Conservation (phyloP, 345 rosid genomes). For the Dipteronia dyeriana region DNA sequence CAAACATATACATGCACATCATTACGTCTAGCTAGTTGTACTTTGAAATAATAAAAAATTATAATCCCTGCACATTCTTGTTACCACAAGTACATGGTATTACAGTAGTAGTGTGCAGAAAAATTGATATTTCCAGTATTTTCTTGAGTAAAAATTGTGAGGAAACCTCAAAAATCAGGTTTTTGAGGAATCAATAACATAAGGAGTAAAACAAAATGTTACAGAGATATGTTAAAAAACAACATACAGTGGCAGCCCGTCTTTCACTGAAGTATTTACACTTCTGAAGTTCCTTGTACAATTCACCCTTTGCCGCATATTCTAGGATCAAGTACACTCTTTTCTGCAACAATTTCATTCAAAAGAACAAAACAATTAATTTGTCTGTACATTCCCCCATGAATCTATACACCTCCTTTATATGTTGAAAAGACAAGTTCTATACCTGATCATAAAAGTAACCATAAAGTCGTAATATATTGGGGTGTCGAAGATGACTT, state of each 20-base stretch:
- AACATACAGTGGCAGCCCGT: constrained; percentile 87
- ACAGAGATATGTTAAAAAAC: background rate
- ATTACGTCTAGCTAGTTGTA: background rate
- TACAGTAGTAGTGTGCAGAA: background rate
- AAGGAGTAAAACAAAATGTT: background rate
- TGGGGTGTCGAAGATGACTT: constrained; percentile 92
- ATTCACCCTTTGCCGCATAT: constrained; percentile 90
- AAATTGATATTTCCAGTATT: background rate
- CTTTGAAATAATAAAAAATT: background rate
- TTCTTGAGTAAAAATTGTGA: background rate
- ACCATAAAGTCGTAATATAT: constrained; percentile 86
- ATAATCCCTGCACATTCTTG: background rate
- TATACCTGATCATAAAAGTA: constrained; percentile 94
- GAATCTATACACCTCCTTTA: background rate
- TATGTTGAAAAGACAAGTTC: background rate
- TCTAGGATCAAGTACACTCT: constrained; percentile 82
- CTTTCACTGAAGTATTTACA: constrained; percentile 90
- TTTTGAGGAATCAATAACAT: background rate
- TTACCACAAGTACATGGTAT: background rate
- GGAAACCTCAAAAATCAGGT: constrained; percentile 1
- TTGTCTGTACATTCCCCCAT: constrained; percentile 8
- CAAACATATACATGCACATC: background rate
- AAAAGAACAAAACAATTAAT: constrained; percentile 1
- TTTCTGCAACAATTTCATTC: constrained; percentile 52
- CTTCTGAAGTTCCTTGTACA: constrained; percentile 86